phyloP scores from a whole-genome alignment of 164 flowering plant genomes.

The Saururus chinensis region DNA sequence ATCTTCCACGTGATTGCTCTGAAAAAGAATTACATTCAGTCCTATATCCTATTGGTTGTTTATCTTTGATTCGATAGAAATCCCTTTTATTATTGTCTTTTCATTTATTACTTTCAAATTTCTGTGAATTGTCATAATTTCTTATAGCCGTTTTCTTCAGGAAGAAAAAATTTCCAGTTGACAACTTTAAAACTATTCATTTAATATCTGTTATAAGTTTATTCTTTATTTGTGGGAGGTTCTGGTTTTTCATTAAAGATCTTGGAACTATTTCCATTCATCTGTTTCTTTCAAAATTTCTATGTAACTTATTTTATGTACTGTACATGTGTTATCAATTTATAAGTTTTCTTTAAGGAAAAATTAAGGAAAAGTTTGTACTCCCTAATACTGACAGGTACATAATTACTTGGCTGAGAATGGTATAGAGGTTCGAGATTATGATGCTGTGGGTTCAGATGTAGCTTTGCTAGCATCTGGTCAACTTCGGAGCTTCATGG shows the following conservation, averaged over 20 bases:
- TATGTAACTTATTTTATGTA: neutral
- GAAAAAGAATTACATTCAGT: neutral
- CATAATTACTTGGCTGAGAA: conserved; percentile 39
- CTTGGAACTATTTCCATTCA: too few species aligned
- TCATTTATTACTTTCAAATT: too few species aligned
- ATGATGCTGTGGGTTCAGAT: conserved; percentile 59
- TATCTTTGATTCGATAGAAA: too few species aligned
- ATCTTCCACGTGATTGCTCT: neutral
- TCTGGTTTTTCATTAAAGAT: neutral
- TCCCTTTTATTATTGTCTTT: too few species aligned
- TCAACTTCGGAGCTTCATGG: conserved; percentile 25
- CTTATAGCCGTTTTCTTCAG: too few species aligned
- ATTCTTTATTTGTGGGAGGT: neutral
- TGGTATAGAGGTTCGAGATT: conserved; percentile 73
- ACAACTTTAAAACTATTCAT: too few species aligned
- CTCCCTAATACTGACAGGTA: conserved; percentile 30
- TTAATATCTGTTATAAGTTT: too few species aligned
- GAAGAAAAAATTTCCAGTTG: too few species aligned
- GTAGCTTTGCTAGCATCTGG: conserved; percentile 55
- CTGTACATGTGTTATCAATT: too few species aligned
- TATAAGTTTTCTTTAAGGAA: too few species aligned
- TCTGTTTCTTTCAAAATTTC: neutral
- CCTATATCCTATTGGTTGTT: too few species aligned
- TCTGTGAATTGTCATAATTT: too few species aligned
- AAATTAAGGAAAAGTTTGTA: neutral